A percentile compares a stretch with the other conserved stretches of the same genome.
phyloP scores from a whole-genome alignment of 169 alveolate species.

The Theileria orientalis region DNA sequence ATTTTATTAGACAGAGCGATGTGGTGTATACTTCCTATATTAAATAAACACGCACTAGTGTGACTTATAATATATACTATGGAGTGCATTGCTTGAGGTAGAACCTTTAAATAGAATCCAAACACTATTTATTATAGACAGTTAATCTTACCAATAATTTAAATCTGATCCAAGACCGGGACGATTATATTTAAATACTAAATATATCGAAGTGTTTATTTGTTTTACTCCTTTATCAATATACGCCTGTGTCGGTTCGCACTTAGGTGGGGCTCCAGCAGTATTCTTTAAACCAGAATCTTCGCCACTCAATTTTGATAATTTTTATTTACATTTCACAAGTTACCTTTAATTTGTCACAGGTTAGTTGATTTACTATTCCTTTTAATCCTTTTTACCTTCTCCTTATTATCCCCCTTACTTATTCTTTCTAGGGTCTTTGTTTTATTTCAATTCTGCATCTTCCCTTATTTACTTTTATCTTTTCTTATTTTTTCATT shows the following conservation, averaged over 20 bases:
- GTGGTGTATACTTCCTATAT: no score
- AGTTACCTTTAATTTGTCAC: neutral
- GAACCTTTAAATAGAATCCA: neutral
- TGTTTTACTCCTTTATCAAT: neutral
- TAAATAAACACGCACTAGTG: no score
- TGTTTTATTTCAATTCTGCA: neutral
- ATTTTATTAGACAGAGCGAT: neutral
- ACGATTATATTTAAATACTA: no score
- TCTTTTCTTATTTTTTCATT: neutral
- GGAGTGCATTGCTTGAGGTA: no score
- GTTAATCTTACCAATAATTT: no score
- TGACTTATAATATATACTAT: no score
- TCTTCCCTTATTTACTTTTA: neutral
- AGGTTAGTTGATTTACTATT: constrained; percentile 1
- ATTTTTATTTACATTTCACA: constrained; percentile 5
- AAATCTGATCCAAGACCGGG: no score
- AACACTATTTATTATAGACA: constrained; percentile 13
- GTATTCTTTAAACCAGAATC: neutral
- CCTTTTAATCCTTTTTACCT: neutral
- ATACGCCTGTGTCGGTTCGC: neutral
- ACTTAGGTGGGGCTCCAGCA: constrained; percentile 13
- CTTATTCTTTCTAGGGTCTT: neutral
- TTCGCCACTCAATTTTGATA: constrained; percentile 7
- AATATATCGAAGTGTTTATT: constrained; percentile 8
- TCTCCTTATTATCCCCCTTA: neutral